These are phyloP conservation scores for Globisporangium megalacanthum DNA, from an alignment of 352 stramenopile genomes.

Conservation along the genomic window DNA sequence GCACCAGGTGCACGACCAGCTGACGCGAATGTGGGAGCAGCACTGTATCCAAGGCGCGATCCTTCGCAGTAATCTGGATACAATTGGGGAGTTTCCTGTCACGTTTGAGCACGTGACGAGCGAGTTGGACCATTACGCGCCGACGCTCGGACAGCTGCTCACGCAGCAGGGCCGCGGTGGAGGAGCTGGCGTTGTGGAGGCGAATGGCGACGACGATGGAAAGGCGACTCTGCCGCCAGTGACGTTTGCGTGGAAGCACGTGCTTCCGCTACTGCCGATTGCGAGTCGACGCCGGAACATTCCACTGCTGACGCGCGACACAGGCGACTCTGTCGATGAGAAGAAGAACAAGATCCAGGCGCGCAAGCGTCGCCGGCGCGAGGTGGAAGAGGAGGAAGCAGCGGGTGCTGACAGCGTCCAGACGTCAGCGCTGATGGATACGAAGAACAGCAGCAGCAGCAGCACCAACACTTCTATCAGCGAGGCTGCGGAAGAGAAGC, in stretches of 20 bases:
- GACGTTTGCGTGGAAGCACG: slow-evolving; percentile 43
- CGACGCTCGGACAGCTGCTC: slow-evolving; percentile 73
- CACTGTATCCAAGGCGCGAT: slow-evolving; percentile 65
- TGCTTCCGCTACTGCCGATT: slow-evolving; percentile 46
- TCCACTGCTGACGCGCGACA: slow-evolving; percentile 64
- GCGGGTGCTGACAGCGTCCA: too few relatives aligned
- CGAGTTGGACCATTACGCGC: slow-evolving; percentile 70
- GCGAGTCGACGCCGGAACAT: slow-evolving; percentile 52
- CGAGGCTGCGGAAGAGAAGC: too few relatives aligned
- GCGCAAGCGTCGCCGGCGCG: slow-evolving; percentile 57
- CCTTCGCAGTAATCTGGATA: slow-evolving; percentile 65
- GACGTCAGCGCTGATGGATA: neutral
- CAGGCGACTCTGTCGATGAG: slow-evolving; percentile 74
- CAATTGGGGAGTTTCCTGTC: slow-evolving; percentile 42
- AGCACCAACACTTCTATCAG: too few relatives aligned
- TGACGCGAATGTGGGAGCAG: slow-evolving; percentile 86
- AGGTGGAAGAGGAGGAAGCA: slow-evolving; percentile 14
- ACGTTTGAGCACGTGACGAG: slow-evolving; percentile 36
- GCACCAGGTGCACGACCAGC: slow-evolving; percentile 68
- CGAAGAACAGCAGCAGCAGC: too few relatives aligned
- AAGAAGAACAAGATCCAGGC: slow-evolving; percentile 69
- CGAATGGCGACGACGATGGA: slow-evolving; percentile 10
- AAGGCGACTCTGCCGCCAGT: too few relatives aligned
- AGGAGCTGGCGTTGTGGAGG: neutral
- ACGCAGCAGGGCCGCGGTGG: slow-evolving; percentile 25